Conservation (phyloP, 2,329 filamentous ascomycete genomes). For the Teratosphaeria epicoccoides region DNA sequence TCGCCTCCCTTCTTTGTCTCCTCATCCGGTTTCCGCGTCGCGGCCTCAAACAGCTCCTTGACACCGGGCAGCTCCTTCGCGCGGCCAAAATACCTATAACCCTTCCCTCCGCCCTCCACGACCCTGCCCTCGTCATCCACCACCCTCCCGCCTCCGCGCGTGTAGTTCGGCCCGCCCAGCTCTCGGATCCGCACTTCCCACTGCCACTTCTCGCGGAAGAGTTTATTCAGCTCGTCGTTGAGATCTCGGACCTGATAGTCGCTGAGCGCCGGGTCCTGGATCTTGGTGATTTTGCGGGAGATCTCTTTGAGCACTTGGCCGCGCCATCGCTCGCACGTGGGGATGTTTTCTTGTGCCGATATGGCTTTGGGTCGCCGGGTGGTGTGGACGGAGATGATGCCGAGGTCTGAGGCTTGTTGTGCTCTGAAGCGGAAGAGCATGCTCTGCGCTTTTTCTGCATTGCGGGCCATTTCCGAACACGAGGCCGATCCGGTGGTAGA, state of each 20-base stretch:
- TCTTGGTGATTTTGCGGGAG: slow-evolving; percentile 88
- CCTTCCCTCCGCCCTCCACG: slow-evolving; percentile 62
- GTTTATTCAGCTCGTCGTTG: slow-evolving; percentile 98
- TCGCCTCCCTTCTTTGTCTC: slow-evolving; percentile 39
- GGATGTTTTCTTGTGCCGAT: slow-evolving; percentile 73
- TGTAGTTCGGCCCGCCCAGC: slow-evolving; percentile 94
- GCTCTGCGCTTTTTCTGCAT: slow-evolving; percentile 96
- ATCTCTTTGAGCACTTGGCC: slow-evolving; percentile 96
- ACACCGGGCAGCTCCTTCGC: slow-evolving; percentile 86
- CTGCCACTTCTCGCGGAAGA: slow-evolving; percentile 98
- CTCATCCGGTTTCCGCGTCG: slow-evolving; percentile 39
- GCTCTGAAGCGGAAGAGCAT: slow-evolving; percentile 99
- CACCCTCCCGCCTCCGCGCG: slow-evolving; percentile 52
- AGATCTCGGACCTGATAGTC: slow-evolving; percentile 96
- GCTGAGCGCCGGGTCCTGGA: slow-evolving; percentile 81
- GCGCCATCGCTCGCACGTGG: slow-evolving; percentile 91
- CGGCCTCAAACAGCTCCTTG: slow-evolving; percentile 87
- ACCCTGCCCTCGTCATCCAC: slow-evolving; percentile 46
- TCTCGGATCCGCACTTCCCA: slow-evolving; percentile 97
- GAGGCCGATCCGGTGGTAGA: background rate
- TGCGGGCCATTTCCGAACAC: slow-evolving; percentile 56
- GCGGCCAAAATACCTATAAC: slow-evolving; percentile 88
- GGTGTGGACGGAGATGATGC: slow-evolving; percentile 87
- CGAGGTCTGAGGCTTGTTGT: slow-evolving; percentile 87
- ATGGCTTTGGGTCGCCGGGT: slow-evolving; percentile 85